A percentile compares a stretch with the other conserved stretches of the same genome.
Conservation (phyloP, 345 rosid genomes). For the Gossypium australe region DNA sequence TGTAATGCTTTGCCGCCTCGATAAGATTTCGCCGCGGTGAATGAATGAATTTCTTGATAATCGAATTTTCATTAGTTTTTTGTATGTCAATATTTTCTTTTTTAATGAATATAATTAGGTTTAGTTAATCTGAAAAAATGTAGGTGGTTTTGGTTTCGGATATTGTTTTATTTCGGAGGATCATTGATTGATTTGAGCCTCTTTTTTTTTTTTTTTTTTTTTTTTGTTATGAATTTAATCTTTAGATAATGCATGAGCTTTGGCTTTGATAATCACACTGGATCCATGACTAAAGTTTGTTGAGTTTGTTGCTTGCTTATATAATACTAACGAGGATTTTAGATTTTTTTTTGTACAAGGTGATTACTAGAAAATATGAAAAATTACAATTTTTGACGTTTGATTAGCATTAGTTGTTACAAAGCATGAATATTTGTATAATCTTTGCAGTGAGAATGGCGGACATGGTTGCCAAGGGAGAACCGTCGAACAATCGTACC, state of each 20-base stretch:
- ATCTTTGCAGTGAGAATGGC: constrained; percentile 35
- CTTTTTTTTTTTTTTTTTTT: too few relatives aligned
- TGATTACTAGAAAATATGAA: background rate
- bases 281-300: background rate
- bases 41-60: background rate
- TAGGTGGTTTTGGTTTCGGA: background rate
- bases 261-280: background rate
- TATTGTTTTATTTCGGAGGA: background rate
- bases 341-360: background rate
- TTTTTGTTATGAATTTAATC: too few relatives aligned
- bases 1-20: background rate
- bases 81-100: background rate
- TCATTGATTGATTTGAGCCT: background rate
- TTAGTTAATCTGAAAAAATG: background rate
- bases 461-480: constrained; percentile 27
- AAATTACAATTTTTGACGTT: background rate
- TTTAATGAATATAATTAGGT: background rate
- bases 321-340: background rate
- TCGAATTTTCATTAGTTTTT: background rate
- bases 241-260: background rate
- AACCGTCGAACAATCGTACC: constrained; percentile 6
- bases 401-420: background rate
- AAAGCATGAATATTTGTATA: background rate
- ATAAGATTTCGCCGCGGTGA: background rate
- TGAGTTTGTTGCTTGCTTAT: background rate